These are phyloP conservation scores for Phytophthora palmivora DNA, from an alignment of 352 stramenopile species.

Conservation along the genomic window DNA sequence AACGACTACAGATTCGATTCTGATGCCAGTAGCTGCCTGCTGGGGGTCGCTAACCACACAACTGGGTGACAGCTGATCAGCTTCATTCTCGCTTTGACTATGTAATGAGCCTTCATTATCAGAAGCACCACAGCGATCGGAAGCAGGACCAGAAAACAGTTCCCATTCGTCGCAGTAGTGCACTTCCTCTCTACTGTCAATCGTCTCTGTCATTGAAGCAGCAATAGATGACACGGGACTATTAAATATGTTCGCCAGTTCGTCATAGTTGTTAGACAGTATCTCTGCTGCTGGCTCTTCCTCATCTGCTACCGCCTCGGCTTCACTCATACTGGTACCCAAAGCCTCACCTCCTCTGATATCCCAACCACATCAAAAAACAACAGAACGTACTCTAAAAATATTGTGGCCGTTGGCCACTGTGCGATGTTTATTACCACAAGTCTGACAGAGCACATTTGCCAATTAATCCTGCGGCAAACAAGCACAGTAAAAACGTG, in stretches of 20 bases:
- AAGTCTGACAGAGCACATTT: conserved; percentile 2
- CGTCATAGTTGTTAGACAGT: not conserved
- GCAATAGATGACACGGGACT: conserved; percentile 29
- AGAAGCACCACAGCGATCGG: conserved; percentile 2
- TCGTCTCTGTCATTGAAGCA: conserved; percentile 45
- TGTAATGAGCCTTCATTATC: conserved; percentile 12
- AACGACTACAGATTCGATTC: conserved; percentile 1
- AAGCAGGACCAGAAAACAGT: conserved; percentile 28
- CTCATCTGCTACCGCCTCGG: conserved; percentile 15
- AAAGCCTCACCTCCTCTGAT: conserved; percentile 13
- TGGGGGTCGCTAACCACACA: conserved; percentile 1
- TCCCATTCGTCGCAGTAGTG: conserved; percentile 52
- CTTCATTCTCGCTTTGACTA: not conserved
- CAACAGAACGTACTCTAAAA: conserved; percentile 32
- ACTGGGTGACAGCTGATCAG: not conserved
- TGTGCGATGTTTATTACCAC: conserved; percentile 26
- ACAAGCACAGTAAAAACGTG: conserved; percentile 2
- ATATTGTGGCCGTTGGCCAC: conserved; percentile 31
- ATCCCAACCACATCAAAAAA: conserved; percentile 12
- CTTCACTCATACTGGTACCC: conserved; percentile 19
- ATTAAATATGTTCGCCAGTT: not conserved
- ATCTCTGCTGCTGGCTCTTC: not conserved
- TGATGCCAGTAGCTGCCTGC: not conserved
- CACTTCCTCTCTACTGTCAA: conserved; percentile 46
- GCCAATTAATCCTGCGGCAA: conserved; percentile 30